These are phyloP conservation scores for Thelonectria olida DNA, from an alignment of 2,329 filamentous ascomycete genomes.

Conservation along the genomic window DNA sequence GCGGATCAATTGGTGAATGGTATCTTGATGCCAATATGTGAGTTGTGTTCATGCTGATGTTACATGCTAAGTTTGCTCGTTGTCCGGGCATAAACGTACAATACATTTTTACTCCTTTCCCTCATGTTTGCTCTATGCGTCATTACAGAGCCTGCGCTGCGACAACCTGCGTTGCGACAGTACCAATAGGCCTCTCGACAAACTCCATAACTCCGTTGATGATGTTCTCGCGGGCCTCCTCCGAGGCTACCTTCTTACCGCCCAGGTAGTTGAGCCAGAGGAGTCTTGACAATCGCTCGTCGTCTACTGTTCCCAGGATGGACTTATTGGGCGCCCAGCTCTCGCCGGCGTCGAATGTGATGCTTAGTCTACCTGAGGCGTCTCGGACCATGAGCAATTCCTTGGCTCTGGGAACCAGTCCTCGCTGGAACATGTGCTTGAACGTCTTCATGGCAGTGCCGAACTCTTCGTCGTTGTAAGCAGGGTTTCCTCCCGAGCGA, in stretches of 20 bases:
- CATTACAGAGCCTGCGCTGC: conserved; percentile 74
- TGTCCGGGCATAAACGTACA: conserved; percentile 18
- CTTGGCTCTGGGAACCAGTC: conserved; percentile 81
- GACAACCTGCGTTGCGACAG: conserved; percentile 84
- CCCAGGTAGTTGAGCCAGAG: conserved; percentile 92
- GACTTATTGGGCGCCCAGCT: conserved; percentile 57
- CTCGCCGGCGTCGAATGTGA: conserved; percentile 73
- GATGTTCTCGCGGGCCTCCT: conserved; percentile 81
- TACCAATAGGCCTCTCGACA: conserved; percentile 87
- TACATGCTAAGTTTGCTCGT: conserved; percentile 28
- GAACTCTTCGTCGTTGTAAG: conserved; percentile 77
- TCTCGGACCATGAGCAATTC: conserved; percentile 80
- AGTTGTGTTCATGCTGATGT: conserved; percentile 33
- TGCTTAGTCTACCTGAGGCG: conserved; percentile 69
- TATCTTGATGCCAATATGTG: conserved; percentile 19
- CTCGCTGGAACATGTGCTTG: conserved; percentile 82
- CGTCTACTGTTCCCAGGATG: conserved; percentile 74
- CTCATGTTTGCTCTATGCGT: neutral
- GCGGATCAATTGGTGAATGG: conserved; percentile 28
- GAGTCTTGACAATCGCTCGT: conserved; percentile 82
- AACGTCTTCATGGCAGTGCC: conserved; percentile 79
- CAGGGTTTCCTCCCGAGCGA: conserved; percentile 67
- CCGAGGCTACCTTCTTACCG: conserved; percentile 87
- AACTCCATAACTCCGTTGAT: conserved; percentile 89
- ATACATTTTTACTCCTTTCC: conserved; percentile 30